Evolutionary conservation across 148 eudicot species (phyloP).

Genomic region (Pouteria glomerata): DNA sequence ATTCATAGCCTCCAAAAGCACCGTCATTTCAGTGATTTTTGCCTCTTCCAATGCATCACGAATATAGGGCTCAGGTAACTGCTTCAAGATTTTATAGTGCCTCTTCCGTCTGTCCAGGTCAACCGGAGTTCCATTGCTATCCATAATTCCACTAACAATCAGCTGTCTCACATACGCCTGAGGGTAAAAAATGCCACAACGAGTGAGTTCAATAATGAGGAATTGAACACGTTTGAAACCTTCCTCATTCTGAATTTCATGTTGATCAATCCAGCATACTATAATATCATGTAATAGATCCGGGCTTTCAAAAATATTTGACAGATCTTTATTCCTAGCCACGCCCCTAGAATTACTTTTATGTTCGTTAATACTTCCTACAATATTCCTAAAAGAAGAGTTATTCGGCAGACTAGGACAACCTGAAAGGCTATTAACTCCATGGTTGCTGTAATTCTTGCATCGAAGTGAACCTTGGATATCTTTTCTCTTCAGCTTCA

Average conservation of each 20-base stretch:
- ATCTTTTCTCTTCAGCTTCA: slow-evolving; percentile 59
- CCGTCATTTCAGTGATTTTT: slow-evolving; percentile 32
- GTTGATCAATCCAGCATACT: slow-evolving; percentile 95
- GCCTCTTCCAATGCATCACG: slow-evolving; percentile 60
- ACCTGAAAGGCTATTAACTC: too few relatives aligned
- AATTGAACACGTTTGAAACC: slow-evolving; percentile 73
- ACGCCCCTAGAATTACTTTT: slow-evolving; percentile 19
- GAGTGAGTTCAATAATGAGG: slow-evolving; percentile 63
- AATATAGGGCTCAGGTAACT: slow-evolving; percentile 65
- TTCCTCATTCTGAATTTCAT: slow-evolving; percentile 66
- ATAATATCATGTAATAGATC: slow-evolving; percentile 84
- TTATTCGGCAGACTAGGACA: slow-evolving; percentile 22
- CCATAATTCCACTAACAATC: slow-evolving; percentile 83
- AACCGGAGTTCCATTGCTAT: too few relatives aligned
- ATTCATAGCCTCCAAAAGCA: slow-evolving; percentile 51
- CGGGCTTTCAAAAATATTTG: slow-evolving; percentile 74
- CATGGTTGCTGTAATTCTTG: too few relatives aligned
- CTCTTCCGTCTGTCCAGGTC: slow-evolving; percentile 51
- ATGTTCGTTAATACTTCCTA: slow-evolving; percentile 12
- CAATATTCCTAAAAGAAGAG: slow-evolving; percentile 14
- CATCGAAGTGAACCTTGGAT: too few relatives aligned
- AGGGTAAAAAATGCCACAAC: slow-evolving; percentile 75
- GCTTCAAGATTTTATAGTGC: slow-evolving; percentile 76
- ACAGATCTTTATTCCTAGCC: slow-evolving; percentile 28
- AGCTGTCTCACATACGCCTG: slow-evolving; percentile 83